Evolutionary conservation across 257 asterid genomes (phyloP).

Genomic region (Lavandula angustifolia): DNA sequence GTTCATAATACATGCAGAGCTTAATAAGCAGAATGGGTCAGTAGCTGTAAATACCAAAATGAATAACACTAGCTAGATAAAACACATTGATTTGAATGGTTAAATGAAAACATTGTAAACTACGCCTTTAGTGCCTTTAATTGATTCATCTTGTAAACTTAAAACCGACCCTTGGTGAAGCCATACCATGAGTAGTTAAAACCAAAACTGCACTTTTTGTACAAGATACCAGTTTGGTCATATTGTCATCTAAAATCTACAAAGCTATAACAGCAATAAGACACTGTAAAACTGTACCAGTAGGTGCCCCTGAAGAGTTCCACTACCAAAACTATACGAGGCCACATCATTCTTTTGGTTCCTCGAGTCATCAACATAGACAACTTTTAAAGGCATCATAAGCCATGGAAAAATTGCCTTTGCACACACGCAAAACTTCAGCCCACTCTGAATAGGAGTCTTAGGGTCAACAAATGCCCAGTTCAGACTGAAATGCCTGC

Average conservation of each 20-base stretch:
- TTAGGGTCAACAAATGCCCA: conserved; percentile 95
- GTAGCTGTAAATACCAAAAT: too few species aligned
- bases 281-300: conserved; percentile 52
- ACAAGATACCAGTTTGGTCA: not conserved
- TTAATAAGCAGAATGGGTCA: too few species aligned
- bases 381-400: conserved; percentile 84
- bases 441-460: conserved; percentile 61
- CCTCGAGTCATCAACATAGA: conserved; percentile 58
- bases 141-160: not conserved
- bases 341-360: conserved; percentile 41
- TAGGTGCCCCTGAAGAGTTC: conserved; percentile 91
- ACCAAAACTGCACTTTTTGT: not conserved
- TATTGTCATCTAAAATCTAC: not conserved
- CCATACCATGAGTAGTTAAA: not conserved
- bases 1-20: too few species aligned
- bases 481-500: conserved; percentile 84
- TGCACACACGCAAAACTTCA: conserved; percentile 80
- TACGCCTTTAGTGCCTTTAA: not conserved
- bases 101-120: not conserved
- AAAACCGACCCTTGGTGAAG: not conserved
- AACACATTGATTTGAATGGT: not conserved
- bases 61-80: too few species aligned
- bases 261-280: conserved; percentile 2
- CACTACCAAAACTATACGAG: conserved; percentile 82
- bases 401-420: conserved; percentile 86